Evolutionary conservation across 2,329 filamentous ascomycete species (phyloP).

Genomic region (Sphaerulina vaccinii): DNA sequence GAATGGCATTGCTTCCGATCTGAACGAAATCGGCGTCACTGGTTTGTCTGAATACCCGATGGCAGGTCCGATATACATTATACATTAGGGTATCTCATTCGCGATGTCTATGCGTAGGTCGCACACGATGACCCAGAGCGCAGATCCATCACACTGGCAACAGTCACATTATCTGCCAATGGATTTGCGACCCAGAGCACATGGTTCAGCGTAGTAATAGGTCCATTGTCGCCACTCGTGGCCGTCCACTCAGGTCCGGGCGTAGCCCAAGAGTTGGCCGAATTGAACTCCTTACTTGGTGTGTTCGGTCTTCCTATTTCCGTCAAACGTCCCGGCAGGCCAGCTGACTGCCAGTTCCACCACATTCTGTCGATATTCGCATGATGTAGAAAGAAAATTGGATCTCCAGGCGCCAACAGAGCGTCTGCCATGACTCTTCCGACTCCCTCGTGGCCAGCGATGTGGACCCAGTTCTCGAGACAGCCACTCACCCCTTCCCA

Average conservation of each 20-base stretch:
- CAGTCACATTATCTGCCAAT: constrained; percentile 26
- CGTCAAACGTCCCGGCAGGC: constrained; percentile 10
- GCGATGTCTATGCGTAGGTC: constrained; percentile 19
- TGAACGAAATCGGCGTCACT: no score
- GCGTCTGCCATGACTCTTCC: constrained; percentile 26
- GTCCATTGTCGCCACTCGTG: constrained; percentile 20
- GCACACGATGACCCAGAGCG: constrained; percentile 18
- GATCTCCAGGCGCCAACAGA: constrained; percentile 25
- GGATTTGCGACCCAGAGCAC: constrained; percentile 25
- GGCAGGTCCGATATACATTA: background rate
- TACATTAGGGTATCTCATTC: background rate
- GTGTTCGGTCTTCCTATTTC: constrained; percentile 25
- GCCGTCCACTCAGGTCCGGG: constrained; percentile 26
- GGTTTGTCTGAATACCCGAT: no score
- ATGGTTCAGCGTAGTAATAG: constrained; percentile 23
- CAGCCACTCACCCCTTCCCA: constrained; percentile 22
- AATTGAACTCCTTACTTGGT: constrained; percentile 20
- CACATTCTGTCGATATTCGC: constrained; percentile 27
- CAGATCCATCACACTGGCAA: constrained; percentile 24
- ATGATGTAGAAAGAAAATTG: constrained; percentile 28
- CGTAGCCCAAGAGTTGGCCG: constrained; percentile 18
- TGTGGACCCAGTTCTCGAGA: constrained; percentile 24
- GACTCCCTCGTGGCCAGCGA: constrained; percentile 23
- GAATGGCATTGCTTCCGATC: no score
- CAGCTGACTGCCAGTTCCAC: constrained; percentile 23